Percentiles rank a stretch among this genome's conserved stretches.
phyloP scores from a whole-genome alignment of 1,284 basidiomycete genomes.

The Somion occarium region DNA sequence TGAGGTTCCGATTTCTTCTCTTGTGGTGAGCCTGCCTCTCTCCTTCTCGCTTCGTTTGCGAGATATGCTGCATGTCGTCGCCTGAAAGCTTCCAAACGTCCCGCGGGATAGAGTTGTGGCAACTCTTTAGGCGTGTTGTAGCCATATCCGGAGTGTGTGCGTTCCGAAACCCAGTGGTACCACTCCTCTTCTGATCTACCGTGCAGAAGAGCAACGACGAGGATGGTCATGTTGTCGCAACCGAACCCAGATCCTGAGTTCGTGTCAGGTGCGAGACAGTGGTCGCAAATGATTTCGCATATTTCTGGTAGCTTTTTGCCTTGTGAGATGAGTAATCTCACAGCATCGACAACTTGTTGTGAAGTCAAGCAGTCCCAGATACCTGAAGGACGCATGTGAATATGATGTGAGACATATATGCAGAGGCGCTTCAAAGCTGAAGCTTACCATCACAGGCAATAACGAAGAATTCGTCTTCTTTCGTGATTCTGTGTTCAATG shows the following conservation, averaged over 20 bases:
- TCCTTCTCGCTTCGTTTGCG: background rate
- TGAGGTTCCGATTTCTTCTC: background rate
- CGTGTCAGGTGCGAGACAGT: constrained; percentile 92
- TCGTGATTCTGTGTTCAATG: constrained; percentile 72
- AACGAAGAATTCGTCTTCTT: constrained; percentile 95
- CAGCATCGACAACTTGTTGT: constrained; percentile 90
- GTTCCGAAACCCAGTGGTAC: constrained; percentile 87
- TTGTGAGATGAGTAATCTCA: constrained; percentile 80
- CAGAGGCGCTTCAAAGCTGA: background rate
- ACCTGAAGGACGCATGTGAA: constrained; percentile 43
- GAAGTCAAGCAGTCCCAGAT: constrained; percentile 98
- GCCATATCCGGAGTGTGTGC: constrained; percentile 73
- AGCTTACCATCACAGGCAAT: constrained; percentile 91
- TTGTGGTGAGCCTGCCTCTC: background rate
- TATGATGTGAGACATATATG: constrained; percentile 1
- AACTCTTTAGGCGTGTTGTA: constrained; percentile 66
- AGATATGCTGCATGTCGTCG: background rate
- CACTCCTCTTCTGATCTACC: constrained; percentile 90
- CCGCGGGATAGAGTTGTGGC: constrained; percentile 63
- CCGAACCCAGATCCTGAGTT: constrained; percentile 90
- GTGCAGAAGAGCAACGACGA: constrained; percentile 85
- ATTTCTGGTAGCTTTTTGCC: constrained; percentile 80
- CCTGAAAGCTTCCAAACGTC: background rate
- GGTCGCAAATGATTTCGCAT: constrained; percentile 87
- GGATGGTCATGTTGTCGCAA: constrained; percentile 99